A percentile compares a stretch with the other conserved stretches of the same genome.
Evolutionary conservation across 1,284 basidiomycete genomes (phyloP).

Genomic region (Moesziomyces globuligerus): DNA sequence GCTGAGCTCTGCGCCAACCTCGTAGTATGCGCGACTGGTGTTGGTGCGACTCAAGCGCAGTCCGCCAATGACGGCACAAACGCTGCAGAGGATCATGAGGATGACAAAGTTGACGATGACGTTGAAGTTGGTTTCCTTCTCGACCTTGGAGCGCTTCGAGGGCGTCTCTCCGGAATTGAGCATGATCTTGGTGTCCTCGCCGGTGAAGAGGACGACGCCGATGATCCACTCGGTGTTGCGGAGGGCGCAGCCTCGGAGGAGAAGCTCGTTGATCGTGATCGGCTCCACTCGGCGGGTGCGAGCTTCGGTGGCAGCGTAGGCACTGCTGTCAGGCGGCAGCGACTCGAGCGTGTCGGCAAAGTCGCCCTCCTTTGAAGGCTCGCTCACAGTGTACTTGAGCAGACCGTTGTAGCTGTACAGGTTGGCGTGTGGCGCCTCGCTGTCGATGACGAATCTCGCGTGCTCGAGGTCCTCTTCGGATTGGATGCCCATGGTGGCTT

Average conservation of each 20-base stretch:
- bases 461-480: conserved; percentile 92
- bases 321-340: conserved; percentile 42
- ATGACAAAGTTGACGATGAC: conserved; percentile 92
- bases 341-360: conserved; percentile 28
- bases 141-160: conserved; percentile 93
- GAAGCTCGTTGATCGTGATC: conserved; percentile 88
- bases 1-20: conserved; percentile 41
- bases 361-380: conserved; percentile 46
- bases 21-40: conserved; percentile 79
- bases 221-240: conserved; percentile 95
- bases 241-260: conserved; percentile 90
- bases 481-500: conserved; percentile 79
- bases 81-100: conserved; percentile 80
- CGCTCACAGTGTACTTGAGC: conserved; percentile 73
- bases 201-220: conserved; percentile 92
- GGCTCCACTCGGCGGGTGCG: conserved; percentile 68
- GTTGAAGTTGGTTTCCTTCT: conserved; percentile 98
- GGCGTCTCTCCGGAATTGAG: conserved; percentile 83
- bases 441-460: conserved; percentile 85
- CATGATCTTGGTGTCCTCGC: conserved; percentile 97
- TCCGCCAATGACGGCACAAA: conserved; percentile 78
- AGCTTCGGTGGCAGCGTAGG: conserved; percentile 47
- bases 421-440: conserved; percentile 92
- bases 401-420: conserved; percentile 90
- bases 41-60: conserved; percentile 74